Evolutionary conservation across 2,329 filamentous ascomycete species (phyloP).

Genomic region (Aspergillus quadrilineatus): DNA sequence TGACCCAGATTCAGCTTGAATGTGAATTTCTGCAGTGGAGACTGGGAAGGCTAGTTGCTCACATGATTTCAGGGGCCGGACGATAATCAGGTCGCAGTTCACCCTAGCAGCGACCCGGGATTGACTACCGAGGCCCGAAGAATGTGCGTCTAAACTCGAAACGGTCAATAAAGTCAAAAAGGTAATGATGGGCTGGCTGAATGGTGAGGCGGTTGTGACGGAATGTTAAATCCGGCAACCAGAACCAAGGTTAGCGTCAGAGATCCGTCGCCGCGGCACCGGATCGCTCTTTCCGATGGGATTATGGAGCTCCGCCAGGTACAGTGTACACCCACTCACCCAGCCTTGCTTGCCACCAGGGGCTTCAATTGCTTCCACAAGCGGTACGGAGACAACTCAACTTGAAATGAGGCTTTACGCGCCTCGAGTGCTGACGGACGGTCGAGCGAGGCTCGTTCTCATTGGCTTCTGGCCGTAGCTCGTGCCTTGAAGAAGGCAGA

Average conservation of each 20-base stretch:
- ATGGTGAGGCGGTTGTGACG: background rate
- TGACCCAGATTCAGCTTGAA: background rate
- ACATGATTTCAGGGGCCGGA: constrained; percentile 11
- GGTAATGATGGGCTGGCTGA: background rate
- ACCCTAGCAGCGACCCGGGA: background rate
- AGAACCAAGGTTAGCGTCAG: constrained; percentile 16
- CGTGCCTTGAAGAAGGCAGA: background rate
- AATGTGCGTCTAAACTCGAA: constrained; percentile 1
- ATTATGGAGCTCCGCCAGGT: constrained; percentile 4
- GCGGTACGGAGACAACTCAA: background rate
- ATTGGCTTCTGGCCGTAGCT: background rate
- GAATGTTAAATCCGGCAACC: background rate
- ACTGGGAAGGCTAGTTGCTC: background rate
- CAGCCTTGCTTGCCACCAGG: constrained; percentile 15
- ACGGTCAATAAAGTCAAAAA: background rate
- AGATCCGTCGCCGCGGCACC: constrained; percentile 40
- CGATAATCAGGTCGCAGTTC: background rate
- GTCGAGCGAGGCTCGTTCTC: too few relatives aligned
- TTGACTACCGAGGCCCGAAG: background rate
- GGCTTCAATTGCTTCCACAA: background rate
- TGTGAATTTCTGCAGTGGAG: constrained; percentile 4
- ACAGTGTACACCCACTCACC: background rate
- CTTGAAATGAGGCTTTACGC: too few relatives aligned
- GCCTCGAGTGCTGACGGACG: too few relatives aligned
- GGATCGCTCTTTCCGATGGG: constrained; percentile 34